Evolutionary conservation across 2,329 filamentous ascomycete species (phyloP).

Genomic region (Periconia sp.): DNA sequence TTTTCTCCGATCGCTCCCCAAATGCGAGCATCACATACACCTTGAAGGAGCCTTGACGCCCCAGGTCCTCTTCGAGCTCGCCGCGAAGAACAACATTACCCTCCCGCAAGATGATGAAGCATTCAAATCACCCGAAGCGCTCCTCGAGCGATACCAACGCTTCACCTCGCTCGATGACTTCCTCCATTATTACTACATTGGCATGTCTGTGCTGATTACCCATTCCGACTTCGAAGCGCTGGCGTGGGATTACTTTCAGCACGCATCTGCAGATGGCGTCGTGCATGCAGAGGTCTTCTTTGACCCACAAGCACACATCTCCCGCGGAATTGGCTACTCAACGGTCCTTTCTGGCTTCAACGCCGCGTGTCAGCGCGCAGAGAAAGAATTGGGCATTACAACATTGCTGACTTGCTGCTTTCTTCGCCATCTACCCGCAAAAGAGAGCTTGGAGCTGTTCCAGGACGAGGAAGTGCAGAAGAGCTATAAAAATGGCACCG

Average conservation of each 20-base stretch:
- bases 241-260: constrained; percentile 73
- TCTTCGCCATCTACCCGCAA: constrained; percentile 70
- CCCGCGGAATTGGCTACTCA: constrained; percentile 66
- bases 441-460: constrained; percentile 57
- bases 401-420: constrained; percentile 75
- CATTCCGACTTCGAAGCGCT: constrained; percentile 74
- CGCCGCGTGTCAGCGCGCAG: constrained; percentile 65
- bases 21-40: constrained; percentile 84
- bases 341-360: constrained; percentile 70
- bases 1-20: constrained; percentile 67
- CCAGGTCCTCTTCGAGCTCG: constrained; percentile 71
- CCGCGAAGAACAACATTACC: constrained; percentile 67
- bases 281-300: constrained; percentile 81
- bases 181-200: constrained; percentile 78
- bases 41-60: constrained; percentile 78
- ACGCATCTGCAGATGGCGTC: constrained; percentile 68
- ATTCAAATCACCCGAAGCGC: constrained; percentile 65
- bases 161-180: constrained; percentile 80
- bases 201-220: constrained; percentile 71
- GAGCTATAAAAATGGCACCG: constrained; percentile 56
- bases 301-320: constrained; percentile 77
- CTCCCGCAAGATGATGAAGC: constrained; percentile 64
- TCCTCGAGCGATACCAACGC: constrained; percentile 67
- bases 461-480: constrained; percentile 52
- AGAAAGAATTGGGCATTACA: constrained; percentile 67